Base-by-base conservation (phyloP, 768 basidiomycete genomes). In the Suillus tomentosus region DNA sequence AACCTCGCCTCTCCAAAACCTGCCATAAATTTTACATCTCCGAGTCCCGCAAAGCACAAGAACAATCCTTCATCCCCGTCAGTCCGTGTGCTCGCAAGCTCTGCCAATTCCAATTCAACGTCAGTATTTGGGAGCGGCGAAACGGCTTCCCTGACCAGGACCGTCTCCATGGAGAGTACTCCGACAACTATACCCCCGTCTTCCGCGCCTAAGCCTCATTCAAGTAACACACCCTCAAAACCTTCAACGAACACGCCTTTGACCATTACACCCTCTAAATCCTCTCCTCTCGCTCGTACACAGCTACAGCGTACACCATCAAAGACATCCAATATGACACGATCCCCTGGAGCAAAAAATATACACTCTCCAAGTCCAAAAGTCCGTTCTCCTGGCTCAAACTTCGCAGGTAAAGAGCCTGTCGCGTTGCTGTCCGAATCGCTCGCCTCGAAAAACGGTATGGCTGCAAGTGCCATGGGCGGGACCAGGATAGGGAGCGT, bases 1-100 rank as follows among this genome's bases (percentile, higher is more conserved):
- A 63, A 57, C 9, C 47, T 62, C 17, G 69, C 63, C 19, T 76
- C 68, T 63, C 76, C 69, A 48, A 65, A 64, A 13, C 79, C 78
- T 31, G 71, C 79, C 13, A 78, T 79, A 24, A 79, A 74, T 62
- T 66, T 81, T 17, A 78, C 80, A 5, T 77, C 79, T 10, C 80
- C 81, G 2, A 79, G 74, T 66, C 80, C 82, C 22, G 68, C 59
- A 72, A 78, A 64, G 62, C 68, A 51, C 76, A 72, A 67, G 40
- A 62, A 42, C 40, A 58, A 27, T 31, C 39, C 56, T 58, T 58
- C 53, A 54, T 54, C 56, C 24, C 2, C 24, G 9, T 36, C 56
- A 17, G 24, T 42, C 9, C 39, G 56, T 10, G 24, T 58, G 24
- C 56, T 37, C 15, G 5, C 56, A 5, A 58, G 56, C 24, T 40